A percentile compares a stretch with the other conserved stretches of the same genome.
Conservation (phyloP, 2,329 filamentous ascomycete species). For the Rhexocercosporidium sp. region DNA sequence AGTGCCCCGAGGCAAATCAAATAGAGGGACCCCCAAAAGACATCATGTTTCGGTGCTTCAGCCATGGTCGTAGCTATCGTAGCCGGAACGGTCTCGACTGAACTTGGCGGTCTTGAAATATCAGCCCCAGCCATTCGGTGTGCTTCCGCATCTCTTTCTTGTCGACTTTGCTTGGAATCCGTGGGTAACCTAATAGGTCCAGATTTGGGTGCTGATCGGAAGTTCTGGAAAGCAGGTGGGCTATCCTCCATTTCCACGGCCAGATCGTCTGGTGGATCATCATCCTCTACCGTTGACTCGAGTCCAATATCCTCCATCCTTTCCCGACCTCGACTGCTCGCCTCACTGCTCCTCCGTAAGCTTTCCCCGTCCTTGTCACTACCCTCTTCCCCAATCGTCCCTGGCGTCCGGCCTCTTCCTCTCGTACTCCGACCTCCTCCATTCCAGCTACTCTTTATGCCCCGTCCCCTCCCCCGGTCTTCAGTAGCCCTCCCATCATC, state of each 20-base stretch:
- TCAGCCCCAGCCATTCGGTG: constrained; percentile 22
- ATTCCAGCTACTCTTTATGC: constrained; percentile 70
- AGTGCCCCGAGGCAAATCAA: constrained; percentile 83
- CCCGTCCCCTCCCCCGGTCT: constrained; percentile 51
- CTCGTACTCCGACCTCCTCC: constrained; percentile 46
- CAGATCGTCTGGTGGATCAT: constrained; percentile 66
- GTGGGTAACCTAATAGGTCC: constrained; percentile 40
- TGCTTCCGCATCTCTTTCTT: constrained; percentile 34
- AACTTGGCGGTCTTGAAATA: constrained; percentile 38
- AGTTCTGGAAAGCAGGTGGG: constrained; percentile 67
- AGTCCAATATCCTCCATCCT: constrained; percentile 86
- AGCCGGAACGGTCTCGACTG: constrained; percentile 54
- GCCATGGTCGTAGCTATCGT: constrained; percentile 62
- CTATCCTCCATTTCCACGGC: constrained; percentile 57
- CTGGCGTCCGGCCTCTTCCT: constrained; percentile 36
- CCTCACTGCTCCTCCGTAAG: constrained; percentile 35
- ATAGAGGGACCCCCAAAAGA: constrained; percentile 91
- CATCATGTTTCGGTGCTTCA: constrained; percentile 81
- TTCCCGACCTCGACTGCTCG: constrained; percentile 59
- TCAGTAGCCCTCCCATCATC: constrained; percentile 49
- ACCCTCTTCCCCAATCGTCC: constrained; percentile 45
- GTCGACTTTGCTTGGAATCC: constrained; percentile 29
- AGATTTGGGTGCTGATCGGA: constrained; percentile 44
- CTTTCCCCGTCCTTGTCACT: constrained; percentile 39
- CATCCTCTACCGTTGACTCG: constrained; percentile 66